Evolutionary conservation across 805 yeast species (phyloP).

Genomic region (Candida pseudofarinosa): DNA sequence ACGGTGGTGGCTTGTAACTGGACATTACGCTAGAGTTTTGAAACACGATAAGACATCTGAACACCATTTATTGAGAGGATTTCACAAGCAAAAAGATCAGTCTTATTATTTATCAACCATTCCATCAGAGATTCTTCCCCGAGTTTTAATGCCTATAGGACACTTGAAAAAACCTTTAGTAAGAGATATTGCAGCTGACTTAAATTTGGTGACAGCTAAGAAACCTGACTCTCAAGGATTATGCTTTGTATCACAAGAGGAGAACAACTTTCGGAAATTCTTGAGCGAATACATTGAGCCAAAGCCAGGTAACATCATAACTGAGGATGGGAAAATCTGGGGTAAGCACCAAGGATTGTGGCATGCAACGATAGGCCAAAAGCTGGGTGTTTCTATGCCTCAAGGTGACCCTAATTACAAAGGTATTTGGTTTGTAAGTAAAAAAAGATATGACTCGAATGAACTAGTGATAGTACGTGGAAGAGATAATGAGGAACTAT

Average conservation of each 20-base stretch:
- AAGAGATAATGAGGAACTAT: slow-evolving; percentile 53
- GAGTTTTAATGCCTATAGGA: slow-evolving; percentile 76
- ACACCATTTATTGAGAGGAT: slow-evolving; percentile 53
- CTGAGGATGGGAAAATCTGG: slow-evolving; percentile 69
- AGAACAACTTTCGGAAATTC: slow-evolving; percentile 65
- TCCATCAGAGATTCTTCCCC: slow-evolving; percentile 37
- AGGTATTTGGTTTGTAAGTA: slow-evolving; percentile 87
- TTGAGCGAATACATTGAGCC: slow-evolving; percentile 69
- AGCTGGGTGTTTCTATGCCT: slow-evolving; percentile 76
- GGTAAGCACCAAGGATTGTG: slow-evolving; percentile 86
- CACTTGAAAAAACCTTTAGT: slow-evolving; percentile 71
- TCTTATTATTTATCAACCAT: slow-evolving; percentile 83
- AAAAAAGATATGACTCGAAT: slow-evolving; percentile 58
- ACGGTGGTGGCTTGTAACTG: slow-evolving; percentile 73
- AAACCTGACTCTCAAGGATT: slow-evolving; percentile 94
- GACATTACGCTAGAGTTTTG: slow-evolving; percentile 67
- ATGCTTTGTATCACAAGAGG: slow-evolving; percentile 75
- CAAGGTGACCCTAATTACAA: slow-evolving; percentile 73
- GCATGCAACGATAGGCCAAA: slow-evolving; percentile 95
- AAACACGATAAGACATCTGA: slow-evolving; percentile 24
- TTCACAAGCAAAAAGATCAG: slow-evolving; percentile 71
- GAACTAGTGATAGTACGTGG: slow-evolving; percentile 80
- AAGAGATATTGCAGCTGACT: slow-evolving; percentile 57
- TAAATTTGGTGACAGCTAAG: slow-evolving; percentile 55
- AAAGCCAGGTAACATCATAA: slow-evolving; percentile 75